Evolutionary conservation across 2,329 filamentous ascomycete genomes (phyloP), one percentile per base, ranked within the genome.

Genomic region (Nigrospora osmanthi): DNA sequence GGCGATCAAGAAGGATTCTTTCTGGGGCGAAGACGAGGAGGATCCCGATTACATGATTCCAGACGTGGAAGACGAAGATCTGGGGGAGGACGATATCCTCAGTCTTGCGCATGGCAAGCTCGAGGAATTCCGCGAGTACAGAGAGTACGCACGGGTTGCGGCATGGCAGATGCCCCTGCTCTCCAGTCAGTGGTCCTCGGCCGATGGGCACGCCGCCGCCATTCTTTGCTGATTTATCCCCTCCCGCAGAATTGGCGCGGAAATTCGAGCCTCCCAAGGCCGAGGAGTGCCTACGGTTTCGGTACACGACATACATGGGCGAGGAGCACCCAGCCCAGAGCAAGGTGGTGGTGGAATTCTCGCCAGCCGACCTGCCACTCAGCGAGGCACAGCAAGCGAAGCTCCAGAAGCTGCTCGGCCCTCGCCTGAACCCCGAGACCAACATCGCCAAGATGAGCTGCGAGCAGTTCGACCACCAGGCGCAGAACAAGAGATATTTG

Each of bases 91-190:
- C 59, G 89, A 95, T 62, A 86, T 98, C 48, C 85, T 86, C 47
- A 80, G 80, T 42, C 75, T 89, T 63, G 93, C 82, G 1, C 90
- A 98, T 66, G 82, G 76, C 43, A 89, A 97, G 69, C 70, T 98
- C 54, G 88, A 96, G 57, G 78, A 93, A 64, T 83, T 94, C 58
- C 78, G 91, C 51, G 90, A 97, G 66, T 76, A 91, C 61, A 79
- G 93, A 71, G 82, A 95, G 58, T 96, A 95, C 64, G 83, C 87
- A 40, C 79, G 93, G 43, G 73, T 95, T 54, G 82, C 87, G 39
- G 89, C 89, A 19, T 98, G 93, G 90, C 93, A 98, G 66, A 87
- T 98, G 85, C 93, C 93, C 11, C 70, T 95, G 50, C 72, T 98
- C 48, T 81, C 83, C 47, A 87, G 90, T 95, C 78, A 65, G 87